These are phyloP conservation scores for Eustoma russellianum DNA, from an alignment of 257 asterid genomes.

Conservation along the genomic window DNA sequence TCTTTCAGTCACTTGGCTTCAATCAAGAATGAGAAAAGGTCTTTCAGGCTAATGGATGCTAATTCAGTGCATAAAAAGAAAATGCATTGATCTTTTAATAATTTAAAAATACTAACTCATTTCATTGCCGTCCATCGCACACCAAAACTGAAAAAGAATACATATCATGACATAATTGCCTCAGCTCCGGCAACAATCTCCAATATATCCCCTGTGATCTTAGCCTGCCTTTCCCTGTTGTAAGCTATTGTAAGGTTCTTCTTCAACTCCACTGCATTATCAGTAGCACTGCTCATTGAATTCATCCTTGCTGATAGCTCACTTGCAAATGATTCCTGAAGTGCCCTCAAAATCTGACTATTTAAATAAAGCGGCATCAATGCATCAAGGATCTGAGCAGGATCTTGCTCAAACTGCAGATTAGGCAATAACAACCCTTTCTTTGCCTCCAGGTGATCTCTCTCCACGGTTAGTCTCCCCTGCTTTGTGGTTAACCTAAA, in stretches of 20 bases:
- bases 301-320: slow-evolving; percentile 72
- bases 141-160: neutral
- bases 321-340: slow-evolving; percentile 80
- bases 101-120: too few relatives aligned
- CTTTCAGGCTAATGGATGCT: too few relatives aligned
- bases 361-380: slow-evolving; percentile 73
- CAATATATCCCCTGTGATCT: slow-evolving; percentile 58
- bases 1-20: too few relatives aligned
- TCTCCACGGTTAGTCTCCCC: slow-evolving; percentile 55
- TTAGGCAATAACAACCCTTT: slow-evolving; percentile 20
- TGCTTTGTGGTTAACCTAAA: slow-evolving; percentile 56
- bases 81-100: too few relatives aligned
- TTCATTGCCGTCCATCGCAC: too few relatives aligned
- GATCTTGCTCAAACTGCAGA: slow-evolving; percentile 70
- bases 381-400: slow-evolving; percentile 79
- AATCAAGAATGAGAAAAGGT: too few relatives aligned
- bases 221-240: slow-evolving; percentile 64
- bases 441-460: slow-evolving; percentile 29
- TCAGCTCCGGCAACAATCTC: slow-evolving; percentile 82
- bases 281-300: slow-evolving; percentile 67
- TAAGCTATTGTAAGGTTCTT: slow-evolving; percentile 46
- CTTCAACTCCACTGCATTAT: slow-evolving; percentile 57
- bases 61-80: too few relatives aligned
- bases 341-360: slow-evolving; percentile 67
- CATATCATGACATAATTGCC: slow-evolving; percentile 22